Percentiles rank a stretch among this genome's conserved stretches.
phyloP scores from a whole-genome alignment of 1,139 yeast species.

The Nakaseomyces bracarensis region DNA sequence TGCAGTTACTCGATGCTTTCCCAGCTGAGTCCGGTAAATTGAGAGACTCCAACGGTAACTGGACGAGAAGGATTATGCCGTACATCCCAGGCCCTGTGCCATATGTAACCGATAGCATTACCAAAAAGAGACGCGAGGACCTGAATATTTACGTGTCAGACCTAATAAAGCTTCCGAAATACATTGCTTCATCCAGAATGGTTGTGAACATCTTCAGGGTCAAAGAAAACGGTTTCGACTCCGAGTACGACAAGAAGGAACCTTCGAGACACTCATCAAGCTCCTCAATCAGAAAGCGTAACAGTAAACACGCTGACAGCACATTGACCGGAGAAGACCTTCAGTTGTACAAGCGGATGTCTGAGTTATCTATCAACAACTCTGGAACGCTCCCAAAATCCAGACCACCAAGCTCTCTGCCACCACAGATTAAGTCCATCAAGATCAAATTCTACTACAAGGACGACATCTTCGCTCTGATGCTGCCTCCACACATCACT shows the following conservation, averaged over 20 bases:
- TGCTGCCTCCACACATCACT: slow-evolving; percentile 56
- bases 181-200: slow-evolving; percentile 62
- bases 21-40: slow-evolving; percentile 87
- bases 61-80: slow-evolving; percentile 72
- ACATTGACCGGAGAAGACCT: slow-evolving; percentile 29
- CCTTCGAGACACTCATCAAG: slow-evolving; percentile 6
- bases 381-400: slow-evolving; percentile 20
- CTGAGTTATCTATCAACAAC: slow-evolving; percentile 24
- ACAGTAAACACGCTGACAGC: slow-evolving; percentile 17
- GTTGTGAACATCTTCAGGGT: slow-evolving; percentile 67
- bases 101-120: slow-evolving; percentile 81
- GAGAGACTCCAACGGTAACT: slow-evolving; percentile 38
- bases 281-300: not conserved
- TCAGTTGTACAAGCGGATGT: slow-evolving; percentile 24
- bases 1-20: slow-evolving; percentile 69
- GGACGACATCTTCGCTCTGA: slow-evolving; percentile 84
- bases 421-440: slow-evolving; percentile 27
- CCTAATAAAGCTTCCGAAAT: slow-evolving; percentile 64
- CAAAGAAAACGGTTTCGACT: slow-evolving; percentile 38
- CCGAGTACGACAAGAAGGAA: slow-evolving; percentile 28
- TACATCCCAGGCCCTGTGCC: slow-evolving; percentile 95
- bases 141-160: slow-evolving; percentile 76
- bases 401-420: slow-evolving; percentile 27
- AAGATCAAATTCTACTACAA: slow-evolving; percentile 80
- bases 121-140: slow-evolving; percentile 77